These are phyloP conservation scores for Phytophthora megakarya DNA, from an alignment of 352 stramenopile species.

Conservation along the genomic window DNA sequence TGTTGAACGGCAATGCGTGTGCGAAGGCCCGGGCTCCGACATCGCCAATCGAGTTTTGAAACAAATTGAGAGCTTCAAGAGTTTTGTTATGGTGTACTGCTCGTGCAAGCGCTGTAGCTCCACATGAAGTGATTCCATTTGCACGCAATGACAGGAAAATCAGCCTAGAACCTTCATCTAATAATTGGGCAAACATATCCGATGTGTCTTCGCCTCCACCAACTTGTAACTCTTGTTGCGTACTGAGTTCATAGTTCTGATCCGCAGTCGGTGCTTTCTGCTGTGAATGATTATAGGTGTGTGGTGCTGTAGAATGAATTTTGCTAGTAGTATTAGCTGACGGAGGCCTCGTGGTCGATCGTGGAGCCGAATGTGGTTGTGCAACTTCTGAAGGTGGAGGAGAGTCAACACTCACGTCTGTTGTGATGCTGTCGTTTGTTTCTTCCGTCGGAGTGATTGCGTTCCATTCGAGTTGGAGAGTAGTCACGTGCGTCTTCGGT, in stretches of 20 bases:
- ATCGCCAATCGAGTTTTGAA: slow-evolving; percentile 67
- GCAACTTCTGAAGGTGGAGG: slow-evolving; percentile 2
- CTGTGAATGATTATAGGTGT: not conserved
- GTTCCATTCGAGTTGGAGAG: slow-evolving; percentile 79
- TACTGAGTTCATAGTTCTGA: slow-evolving; percentile 19
- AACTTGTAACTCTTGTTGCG: slow-evolving; percentile 20
- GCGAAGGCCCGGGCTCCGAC: slow-evolving; percentile 58
- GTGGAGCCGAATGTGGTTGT: slow-evolving; percentile 11
- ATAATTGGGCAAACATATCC: slow-evolving; percentile 46
- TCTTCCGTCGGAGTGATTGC: slow-evolving; percentile 1
- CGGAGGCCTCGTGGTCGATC: slow-evolving; percentile 12
- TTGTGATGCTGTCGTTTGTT: not conserved
- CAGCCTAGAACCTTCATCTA: slow-evolving; percentile 44
- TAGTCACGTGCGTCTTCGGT: slow-evolving; percentile 53
- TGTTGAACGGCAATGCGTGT: slow-evolving; percentile 60
- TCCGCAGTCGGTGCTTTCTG: slow-evolving; percentile 17
- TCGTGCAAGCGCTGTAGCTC: slow-evolving; percentile 45
- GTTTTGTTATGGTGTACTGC: slow-evolving; percentile 51
- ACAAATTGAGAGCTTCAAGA: slow-evolving; percentile 71
- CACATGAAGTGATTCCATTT: slow-evolving; percentile 51
- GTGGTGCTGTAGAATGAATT: not conserved
- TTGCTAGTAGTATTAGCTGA: slow-evolving; percentile 18
- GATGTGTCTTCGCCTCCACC: slow-evolving; percentile 7
- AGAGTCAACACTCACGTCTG: not conserved
- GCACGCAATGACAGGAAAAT: slow-evolving; percentile 67